Base-by-base conservation (phyloP, 768 basidiomycete genomes). In the Phlebiopsis flavidoalba region DNA sequence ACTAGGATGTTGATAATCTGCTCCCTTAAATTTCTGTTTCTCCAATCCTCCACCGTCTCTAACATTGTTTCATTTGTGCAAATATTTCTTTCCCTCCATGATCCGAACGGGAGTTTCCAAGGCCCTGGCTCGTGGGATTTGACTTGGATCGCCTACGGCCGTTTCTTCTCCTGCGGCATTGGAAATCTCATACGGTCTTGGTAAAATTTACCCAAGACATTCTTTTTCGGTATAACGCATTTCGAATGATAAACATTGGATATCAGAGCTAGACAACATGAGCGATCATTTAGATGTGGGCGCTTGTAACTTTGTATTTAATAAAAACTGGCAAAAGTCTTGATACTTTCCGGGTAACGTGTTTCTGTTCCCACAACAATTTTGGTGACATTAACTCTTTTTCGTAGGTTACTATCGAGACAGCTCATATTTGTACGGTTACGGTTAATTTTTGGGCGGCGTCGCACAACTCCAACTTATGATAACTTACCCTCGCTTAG, bases 241-340 rank as follows among this genome's bases (percentile, higher is more conserved):
- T 24, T 50, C 5, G 5, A 12, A 4, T 5, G n/a, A 12, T 19
- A n/a, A n/a, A n/a, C n/a, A n/a, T n/a, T n/a, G n/a, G n/a, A n/a
- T n/a, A n/a, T n/a, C n/a, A n/a, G n/a, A n/a, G n/a, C n/a, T n/a
- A n/a, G n/a, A n/a, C n/a, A n/a, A n/a, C n/a, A n/a, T n/a, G n/a
- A n/a, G n/a, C n/a, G n/a, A n/a, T n/a, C n/a, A n/a, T n/a, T n/a
- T 48, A 60, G 60, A 60, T 60, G 5, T 70, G 69, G n/a, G 69
- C 60, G 69, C 5, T 60, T 70, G 22, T 67, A 70, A n/a, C 46
- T 21, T 68, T 33, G 69, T 70, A 36, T 70, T 61, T 22, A 54
- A 56, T 37, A 61, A 58, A 22, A 61, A 65, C 52, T 70, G 69
- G 69, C n/a, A n/a, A 68, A 54, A 24, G 36, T 70, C 2, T 40